Percentiles rank a stretch among this genome's conserved stretches.
Evolutionary conservation across 2,329 filamentous ascomycete genomes (phyloP).

Genomic region (Curvularia verruculosa): DNA sequence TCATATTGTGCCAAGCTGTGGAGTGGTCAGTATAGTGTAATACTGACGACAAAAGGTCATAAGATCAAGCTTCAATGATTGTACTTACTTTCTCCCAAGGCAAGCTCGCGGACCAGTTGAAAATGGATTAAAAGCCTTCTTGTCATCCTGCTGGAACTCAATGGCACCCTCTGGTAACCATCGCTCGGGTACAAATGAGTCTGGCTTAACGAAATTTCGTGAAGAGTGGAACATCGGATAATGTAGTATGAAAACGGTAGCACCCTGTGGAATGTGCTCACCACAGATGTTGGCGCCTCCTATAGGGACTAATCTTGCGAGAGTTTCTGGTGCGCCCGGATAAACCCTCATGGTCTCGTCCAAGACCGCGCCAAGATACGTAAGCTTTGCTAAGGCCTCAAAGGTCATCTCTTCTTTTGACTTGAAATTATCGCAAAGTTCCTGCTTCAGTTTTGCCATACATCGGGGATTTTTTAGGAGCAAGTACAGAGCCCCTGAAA

Average conservation of each 20-base stretch:
- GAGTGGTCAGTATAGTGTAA: neutral
- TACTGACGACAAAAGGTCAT: neutral
- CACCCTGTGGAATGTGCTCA: constrained; percentile 1
- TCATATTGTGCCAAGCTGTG: constrained; percentile 5
- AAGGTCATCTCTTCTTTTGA: constrained; percentile 10
- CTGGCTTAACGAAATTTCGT: constrained; percentile 6
- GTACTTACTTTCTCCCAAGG: constrained; percentile 8
- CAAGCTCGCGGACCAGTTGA: constrained; percentile 9
- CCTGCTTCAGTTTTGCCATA: constrained; percentile 1
- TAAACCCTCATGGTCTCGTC: constrained; percentile 10
- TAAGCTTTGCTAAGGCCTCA: constrained; percentile 7
- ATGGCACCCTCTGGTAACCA: constrained; percentile 2
- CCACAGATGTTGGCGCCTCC: constrained; percentile 9
- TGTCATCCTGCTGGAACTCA: constrained; percentile 6
- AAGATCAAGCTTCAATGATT: neutral
- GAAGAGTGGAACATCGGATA: constrained; percentile 6
- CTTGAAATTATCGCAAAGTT: constrained; percentile 3
- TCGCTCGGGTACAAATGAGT: constrained; percentile 5
- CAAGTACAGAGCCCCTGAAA: constrained; percentile 3
- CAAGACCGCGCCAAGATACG: constrained; percentile 8
- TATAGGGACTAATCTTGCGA: constrained; percentile 7
- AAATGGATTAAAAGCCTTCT: constrained; percentile 10
- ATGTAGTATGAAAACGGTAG: constrained; percentile 7
- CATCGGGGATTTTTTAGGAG: neutral
- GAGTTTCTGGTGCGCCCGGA: constrained; percentile 5